These are phyloP conservation scores for Spergularia marina DNA, from an alignment of 148 eudicot species.

Conservation along the genomic window DNA sequence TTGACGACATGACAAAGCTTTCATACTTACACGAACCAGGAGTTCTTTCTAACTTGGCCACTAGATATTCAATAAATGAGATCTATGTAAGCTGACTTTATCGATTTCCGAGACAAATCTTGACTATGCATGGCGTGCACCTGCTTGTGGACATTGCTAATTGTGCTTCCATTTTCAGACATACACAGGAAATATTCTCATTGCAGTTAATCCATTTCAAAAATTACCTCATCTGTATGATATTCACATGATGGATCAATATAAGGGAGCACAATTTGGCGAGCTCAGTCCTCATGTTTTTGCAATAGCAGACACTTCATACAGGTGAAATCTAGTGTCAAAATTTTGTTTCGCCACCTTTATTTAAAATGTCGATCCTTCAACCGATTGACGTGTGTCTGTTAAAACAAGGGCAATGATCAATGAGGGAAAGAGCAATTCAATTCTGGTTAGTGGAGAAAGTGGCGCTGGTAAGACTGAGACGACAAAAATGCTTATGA, in stretches of 20 bases:
- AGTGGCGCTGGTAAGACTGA: conserved; percentile 99
- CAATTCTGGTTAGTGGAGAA: conserved; percentile 97
- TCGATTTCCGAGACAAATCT: background rate
- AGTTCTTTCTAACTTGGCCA: conserved; percentile 77
- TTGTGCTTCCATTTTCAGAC: conserved; percentile 49
- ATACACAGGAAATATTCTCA: conserved; percentile 94
- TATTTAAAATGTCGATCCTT: background rate
- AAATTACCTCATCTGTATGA: conserved; percentile 93
- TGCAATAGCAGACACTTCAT: conserved; percentile 91
- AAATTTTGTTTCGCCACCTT: background rate
- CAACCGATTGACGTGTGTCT: conserved; percentile 22
- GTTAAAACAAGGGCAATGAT: conserved; percentile 77
- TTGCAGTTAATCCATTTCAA: conserved; percentile 98
- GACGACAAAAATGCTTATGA: conserved; percentile 99
- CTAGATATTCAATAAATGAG: conserved; percentile 95
- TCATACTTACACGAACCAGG: conserved; percentile 99
- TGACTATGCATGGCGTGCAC: background rate
- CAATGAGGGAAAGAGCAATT: conserved; percentile 94
- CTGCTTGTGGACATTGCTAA: conserved; percentile 17
- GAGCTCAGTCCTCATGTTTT: conserved; percentile 99
- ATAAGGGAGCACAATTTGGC: conserved; percentile 92
- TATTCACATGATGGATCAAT: conserved; percentile 97
- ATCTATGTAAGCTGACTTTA: conserved; percentile 62
- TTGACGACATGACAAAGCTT: conserved; percentile 99
- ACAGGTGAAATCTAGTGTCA: conserved; percentile 44